Evolutionary conservation across 768 basidiomycete species (phyloP).

Genomic region (Pisolithus orientalis): DNA sequence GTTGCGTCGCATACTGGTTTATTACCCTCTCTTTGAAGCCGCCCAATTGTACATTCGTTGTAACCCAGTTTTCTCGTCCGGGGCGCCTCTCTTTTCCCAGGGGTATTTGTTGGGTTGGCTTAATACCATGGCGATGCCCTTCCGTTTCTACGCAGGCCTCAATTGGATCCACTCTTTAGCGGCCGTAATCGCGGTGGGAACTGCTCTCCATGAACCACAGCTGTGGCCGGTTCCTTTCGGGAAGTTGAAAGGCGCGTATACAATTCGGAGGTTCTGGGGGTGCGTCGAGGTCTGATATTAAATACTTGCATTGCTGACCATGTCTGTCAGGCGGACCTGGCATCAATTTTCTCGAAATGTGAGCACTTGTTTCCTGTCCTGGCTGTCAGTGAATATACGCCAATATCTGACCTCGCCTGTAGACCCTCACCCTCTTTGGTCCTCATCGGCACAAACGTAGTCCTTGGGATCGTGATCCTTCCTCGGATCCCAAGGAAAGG

Average conservation of each 20-base stretch:
- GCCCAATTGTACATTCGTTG: not conserved
- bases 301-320: no score
- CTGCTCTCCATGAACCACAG: not conserved
- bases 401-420: not conserved
- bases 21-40: not conserved
- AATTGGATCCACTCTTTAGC: not conserved
- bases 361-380: not conserved
- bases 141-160: not conserved
- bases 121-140: not conserved
- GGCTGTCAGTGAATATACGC: not conserved
- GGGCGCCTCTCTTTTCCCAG: not conserved
- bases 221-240: not conserved
- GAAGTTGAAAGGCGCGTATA: not conserved
- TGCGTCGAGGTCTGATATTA: not conserved
- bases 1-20: not conserved
- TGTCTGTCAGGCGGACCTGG: not conserved
- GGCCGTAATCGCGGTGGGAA: not conserved
- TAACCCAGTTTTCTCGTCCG: slow-evolving; percentile 1
- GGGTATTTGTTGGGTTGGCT: not conserved
- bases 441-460: not conserved
- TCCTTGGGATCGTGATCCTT: not conserved
- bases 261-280: not conserved
- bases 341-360: not conserved
- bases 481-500: not conserved
- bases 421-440: not conserved